Evolutionary conservation across 2,329 filamentous ascomycete species (phyloP).

Genomic region (Pleomassaria siparia): DNA sequence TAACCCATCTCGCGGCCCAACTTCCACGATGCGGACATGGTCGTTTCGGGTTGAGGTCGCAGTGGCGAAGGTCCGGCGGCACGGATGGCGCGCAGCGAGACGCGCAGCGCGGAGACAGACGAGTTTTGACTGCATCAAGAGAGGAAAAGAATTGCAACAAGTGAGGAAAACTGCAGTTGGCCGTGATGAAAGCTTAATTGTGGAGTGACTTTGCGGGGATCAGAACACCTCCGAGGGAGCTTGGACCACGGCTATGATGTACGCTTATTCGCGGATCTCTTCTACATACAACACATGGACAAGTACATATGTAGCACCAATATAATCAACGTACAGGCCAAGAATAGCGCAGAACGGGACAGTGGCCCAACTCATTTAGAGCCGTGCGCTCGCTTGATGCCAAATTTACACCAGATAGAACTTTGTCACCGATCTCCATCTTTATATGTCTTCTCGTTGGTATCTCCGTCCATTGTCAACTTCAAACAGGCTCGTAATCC

Average conservation of each 20-base stretch:
- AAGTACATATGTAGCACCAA: too few species aligned
- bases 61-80: slow-evolving; percentile 33
- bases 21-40: slow-evolving; percentile 70
- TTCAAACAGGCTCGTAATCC: too few species aligned
- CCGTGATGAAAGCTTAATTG: neutral
- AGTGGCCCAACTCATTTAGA: too few species aligned
- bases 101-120: slow-evolving; percentile 34
- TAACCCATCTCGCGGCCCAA: slow-evolving; percentile 81
- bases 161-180: neutral
- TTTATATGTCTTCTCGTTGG: too few species aligned
- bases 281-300: too few species aligned
- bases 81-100: slow-evolving; percentile 39
- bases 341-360: too few species aligned
- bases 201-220: slow-evolving; percentile 1
- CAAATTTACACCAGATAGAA: too few species aligned
- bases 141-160: neutral
- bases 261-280: slow-evolving; percentile 1
- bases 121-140: slow-evolving; percentile 33
- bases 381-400: too few species aligned
- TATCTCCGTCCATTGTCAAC: too few species aligned
- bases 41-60: slow-evolving; percentile 40
- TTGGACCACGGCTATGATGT: neutral
- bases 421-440: too few species aligned
- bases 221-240: neutral
- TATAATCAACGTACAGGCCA: too few species aligned